A percentile compares a stretch with the other conserved stretches of the same genome.
phyloP scores from a whole-genome alignment of 1,139 yeast species.

The Saccharomycopsis hybrid region DNA sequence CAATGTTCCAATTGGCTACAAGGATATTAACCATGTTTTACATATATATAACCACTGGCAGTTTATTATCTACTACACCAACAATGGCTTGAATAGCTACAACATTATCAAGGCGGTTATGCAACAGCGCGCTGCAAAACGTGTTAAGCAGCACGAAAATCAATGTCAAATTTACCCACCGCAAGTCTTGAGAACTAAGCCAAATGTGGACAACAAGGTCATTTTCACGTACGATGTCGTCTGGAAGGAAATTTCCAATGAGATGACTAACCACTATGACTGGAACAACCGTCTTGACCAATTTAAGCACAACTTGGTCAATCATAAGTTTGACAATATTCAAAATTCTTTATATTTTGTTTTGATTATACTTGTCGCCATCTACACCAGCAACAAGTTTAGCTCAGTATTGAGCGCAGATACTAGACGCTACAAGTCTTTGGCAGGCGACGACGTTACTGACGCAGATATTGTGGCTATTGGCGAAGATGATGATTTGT shows the following conservation, averaged over 20 bases:
- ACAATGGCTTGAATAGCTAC: slow-evolving; percentile 22
- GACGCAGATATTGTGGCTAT: background rate
- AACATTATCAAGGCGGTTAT: slow-evolving; percentile 26
- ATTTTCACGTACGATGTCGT: slow-evolving; percentile 25
- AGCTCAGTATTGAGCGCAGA: background rate
- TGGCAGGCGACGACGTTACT: background rate
- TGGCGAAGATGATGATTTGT: slow-evolving; percentile 3
- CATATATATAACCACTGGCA: slow-evolving; percentile 28
- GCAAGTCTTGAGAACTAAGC: slow-evolving; percentile 23
- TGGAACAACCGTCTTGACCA: slow-evolving; percentile 22
- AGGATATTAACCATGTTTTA: slow-evolving; percentile 26
- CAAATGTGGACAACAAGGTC: slow-evolving; percentile 26
- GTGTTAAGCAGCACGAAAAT: slow-evolving; percentile 23
- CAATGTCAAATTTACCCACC: slow-evolving; percentile 25
- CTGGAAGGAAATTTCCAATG: slow-evolving; percentile 25
- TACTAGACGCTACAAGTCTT: too few species aligned
- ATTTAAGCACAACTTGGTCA: slow-evolving; percentile 25
- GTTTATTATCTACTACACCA: slow-evolving; percentile 25
- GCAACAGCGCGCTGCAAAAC: slow-evolving; percentile 24
- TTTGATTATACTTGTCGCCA: slow-evolving; percentile 27
- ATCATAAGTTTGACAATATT: slow-evolving; percentile 24
- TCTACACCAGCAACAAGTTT: slow-evolving; percentile 26
- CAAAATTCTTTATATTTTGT: slow-evolving; percentile 22
- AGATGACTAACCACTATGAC: slow-evolving; percentile 17
- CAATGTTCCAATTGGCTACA: slow-evolving; percentile 28